These are phyloP conservation scores for Xanthoconium purpureum DNA, from an alignment of 768 basidiomycete genomes.

Conservation along the genomic window DNA sequence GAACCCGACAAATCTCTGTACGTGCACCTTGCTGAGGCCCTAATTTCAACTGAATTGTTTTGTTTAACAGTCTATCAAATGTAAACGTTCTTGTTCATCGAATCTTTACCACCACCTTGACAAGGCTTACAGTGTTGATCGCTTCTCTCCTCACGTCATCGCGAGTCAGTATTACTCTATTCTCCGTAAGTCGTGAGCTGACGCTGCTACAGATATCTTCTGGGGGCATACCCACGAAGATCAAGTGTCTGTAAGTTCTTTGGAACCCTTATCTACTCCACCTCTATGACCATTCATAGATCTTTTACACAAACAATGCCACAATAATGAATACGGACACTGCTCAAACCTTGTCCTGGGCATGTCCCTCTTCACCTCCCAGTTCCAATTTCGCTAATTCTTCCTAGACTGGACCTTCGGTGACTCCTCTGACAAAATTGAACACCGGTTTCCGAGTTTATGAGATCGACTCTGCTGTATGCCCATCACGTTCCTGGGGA, in stretches of 20 bases:
- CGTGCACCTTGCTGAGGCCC: slow-evolving; percentile 22
- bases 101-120: background rate
- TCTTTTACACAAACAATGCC: slow-evolving; percentile 71
- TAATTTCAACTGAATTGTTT: slow-evolving; percentile 1
- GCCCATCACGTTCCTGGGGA: slow-evolving; percentile 17
- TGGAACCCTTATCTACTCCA: background rate
- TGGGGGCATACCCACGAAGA: slow-evolving; percentile 79
- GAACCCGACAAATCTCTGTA: slow-evolving; percentile 70
- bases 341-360: slow-evolving; percentile 56
- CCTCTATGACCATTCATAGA: slow-evolving; percentile 35
- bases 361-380: slow-evolving; percentile 17
- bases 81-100: slow-evolving; percentile 21
- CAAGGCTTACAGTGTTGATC: slow-evolving; percentile 52
- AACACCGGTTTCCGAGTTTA: slow-evolving; percentile 67
- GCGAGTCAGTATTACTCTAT: slow-evolving; percentile 48
- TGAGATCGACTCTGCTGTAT: slow-evolving; percentile 52
- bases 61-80: slow-evolving; percentile 45
- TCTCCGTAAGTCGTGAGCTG: slow-evolving; percentile 1
- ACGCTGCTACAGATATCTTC: slow-evolving; percentile 53
- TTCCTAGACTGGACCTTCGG: slow-evolving; percentile 59
- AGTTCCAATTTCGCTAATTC: slow-evolving; percentile 6
- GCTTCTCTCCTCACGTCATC: slow-evolving; percentile 76
- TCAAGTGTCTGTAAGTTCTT: slow-evolving; percentile 52
- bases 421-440: slow-evolving; percentile 67
- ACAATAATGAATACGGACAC: slow-evolving; percentile 54